Evolutionary conservation across 306 rosid species (phyloP), one percentile per base, ranked within the genome.

Genomic region (Vigna mungo): DNA sequence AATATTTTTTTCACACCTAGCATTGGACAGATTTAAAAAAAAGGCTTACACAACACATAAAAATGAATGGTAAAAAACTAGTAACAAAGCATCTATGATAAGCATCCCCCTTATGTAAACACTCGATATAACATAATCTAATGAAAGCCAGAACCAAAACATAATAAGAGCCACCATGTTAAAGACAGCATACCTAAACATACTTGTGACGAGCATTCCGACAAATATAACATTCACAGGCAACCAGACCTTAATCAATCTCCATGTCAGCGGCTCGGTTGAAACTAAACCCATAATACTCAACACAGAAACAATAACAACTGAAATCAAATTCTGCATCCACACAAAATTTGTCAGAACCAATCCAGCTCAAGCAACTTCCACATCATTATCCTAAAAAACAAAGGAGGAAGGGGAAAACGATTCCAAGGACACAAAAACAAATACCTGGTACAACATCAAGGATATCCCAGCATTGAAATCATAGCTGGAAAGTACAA

Each of bases 131-230:
- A 68, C 30, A 65, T 59, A 65, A 16, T 43, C 30, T 30, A 68
- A 61, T 6, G 18, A 69, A 64, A 63, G 59, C 68, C 25, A 79
- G 30, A 76, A 34, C 9, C 39, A 47, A 58, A 77, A 17, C 14
- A 56, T 6, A 18, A 69, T 20, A 14, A 48, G 63, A 83, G 32
- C 70, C 53, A 56, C 36, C 54, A 71, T 72, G 77, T 71, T 70
- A 64, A 78, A 69, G 74, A 48, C 34, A 20, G 11, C 86, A 77
- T 92, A 96, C 99, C 99, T 96, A 86, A 92, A 89, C 96, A 96
- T 91, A 90, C 99, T 96, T 65, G 99, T 96, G 55, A 96, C 59
- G 54, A 96, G 99, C 99, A 92, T 92, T 80, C 98, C 99, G 44
- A 96, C 97, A 76, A 96, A 92, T 71, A 92, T 92, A 70, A 86